Conservation (phyloP, 2,329 filamentous ascomycete genomes). For the Botrytis fragariae region DNA sequence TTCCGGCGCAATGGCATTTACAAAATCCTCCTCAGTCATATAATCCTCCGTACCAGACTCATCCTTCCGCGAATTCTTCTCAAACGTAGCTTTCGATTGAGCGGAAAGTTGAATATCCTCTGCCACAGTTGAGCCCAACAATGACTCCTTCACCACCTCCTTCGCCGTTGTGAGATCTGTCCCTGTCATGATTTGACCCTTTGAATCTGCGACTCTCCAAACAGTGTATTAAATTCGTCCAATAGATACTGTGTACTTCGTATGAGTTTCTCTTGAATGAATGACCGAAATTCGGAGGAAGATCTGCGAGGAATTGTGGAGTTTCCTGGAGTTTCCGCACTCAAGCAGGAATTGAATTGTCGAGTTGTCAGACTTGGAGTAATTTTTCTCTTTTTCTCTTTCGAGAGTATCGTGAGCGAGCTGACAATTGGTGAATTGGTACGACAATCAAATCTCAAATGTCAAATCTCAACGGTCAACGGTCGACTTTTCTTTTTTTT, state of each 20-base stretch:
- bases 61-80: slow-evolving; percentile 73
- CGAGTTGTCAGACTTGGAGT: not conserved
- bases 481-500: not conserved
- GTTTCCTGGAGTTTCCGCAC: not conserved
- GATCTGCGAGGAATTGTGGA: slow-evolving; percentile 12
- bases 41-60: slow-evolving; percentile 71
- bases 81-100: slow-evolving; percentile 74
- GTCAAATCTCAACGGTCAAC: not conserved
- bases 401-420: not conserved
- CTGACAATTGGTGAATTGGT: not conserved
- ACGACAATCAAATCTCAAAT: not conserved
- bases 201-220: slow-evolving; percentile 8
- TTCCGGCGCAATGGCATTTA: slow-evolving; percentile 82
- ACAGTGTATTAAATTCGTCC: slow-evolving; percentile 1
- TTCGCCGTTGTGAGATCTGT: slow-evolving; percentile 35
- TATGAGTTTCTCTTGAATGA: not conserved
- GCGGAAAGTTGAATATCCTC: slow-evolving; percentile 61
- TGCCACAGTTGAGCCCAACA: slow-evolving; percentile 60
- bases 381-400: not conserved
- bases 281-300: slow-evolving; percentile 6
- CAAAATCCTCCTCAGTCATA: slow-evolving; percentile 83
- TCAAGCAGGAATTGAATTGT: not conserved
- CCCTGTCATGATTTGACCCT: slow-evolving; percentile 32
- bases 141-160: slow-evolving; percentile 74
- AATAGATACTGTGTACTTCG: slow-evolving; percentile 12